Percentiles rank a stretch among this genome's conserved stretches.
These are phyloP conservation scores for Oxyria digyna DNA, from an alignment of 148 eudicot species.

Conservation along the genomic window DNA sequence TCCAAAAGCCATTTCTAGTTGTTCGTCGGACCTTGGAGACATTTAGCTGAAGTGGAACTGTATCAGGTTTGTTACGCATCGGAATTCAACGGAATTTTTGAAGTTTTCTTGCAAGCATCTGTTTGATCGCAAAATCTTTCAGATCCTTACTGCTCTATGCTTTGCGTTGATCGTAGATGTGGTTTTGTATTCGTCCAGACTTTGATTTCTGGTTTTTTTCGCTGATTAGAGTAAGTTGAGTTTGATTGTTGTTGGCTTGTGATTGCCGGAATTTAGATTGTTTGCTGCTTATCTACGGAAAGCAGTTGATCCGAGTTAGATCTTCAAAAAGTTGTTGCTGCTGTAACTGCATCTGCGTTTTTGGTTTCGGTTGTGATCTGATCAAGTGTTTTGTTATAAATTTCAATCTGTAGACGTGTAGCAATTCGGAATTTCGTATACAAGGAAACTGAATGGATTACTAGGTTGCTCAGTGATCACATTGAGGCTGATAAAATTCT, in stretches of 20 bases:
- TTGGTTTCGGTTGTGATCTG: neutral
- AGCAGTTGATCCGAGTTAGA: neutral
- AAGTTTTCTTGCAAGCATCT: neutral
- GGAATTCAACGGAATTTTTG: neutral
- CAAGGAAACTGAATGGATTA: neutral
- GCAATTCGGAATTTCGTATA: neutral
- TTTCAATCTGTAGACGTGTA: neutral
- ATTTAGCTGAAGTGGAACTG: neutral
- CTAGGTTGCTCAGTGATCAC: neutral
- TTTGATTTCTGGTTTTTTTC: neutral
- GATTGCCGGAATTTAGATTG: neutral
- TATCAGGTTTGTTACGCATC: neutral
- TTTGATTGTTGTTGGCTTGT: slow-evolving; percentile 5
- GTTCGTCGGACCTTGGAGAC: slow-evolving; percentile 1
- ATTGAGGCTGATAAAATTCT: neutral
- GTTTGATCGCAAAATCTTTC: neutral
- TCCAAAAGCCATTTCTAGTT: neutral
- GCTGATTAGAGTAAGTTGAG: neutral
- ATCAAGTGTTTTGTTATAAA: neutral
- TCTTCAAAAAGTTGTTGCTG: neutral
- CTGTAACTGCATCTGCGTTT: neutral
- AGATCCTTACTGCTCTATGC: slow-evolving; percentile 1
- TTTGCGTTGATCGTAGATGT: neutral
- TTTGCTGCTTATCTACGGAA: slow-evolving; percentile 4
- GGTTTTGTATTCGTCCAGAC: neutral